phyloP scores from a whole-genome alignment of 257 asterid genomes.

The Sherardia arvensis region DNA sequence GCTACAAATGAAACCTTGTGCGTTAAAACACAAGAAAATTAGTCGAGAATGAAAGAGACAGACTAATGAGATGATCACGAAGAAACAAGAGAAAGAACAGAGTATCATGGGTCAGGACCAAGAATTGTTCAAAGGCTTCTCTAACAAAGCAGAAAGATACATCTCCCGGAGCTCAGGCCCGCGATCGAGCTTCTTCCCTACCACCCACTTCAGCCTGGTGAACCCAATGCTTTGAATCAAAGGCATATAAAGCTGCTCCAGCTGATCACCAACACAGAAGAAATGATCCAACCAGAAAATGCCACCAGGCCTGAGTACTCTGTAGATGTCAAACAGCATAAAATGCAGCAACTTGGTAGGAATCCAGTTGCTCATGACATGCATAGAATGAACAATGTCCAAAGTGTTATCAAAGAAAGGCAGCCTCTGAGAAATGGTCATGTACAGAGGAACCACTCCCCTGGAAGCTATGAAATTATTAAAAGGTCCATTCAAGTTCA shows the following conservation, averaged over 20 bases:
- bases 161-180: constrained; percentile 54
- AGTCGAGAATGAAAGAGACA: neutral
- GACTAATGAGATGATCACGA: neutral
- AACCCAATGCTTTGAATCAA: constrained; percentile 57
- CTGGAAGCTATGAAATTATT: constrained; percentile 57
- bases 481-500: constrained; percentile 66
- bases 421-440: constrained; percentile 62
- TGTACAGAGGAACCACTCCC: constrained; percentile 58
- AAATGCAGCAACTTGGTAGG: constrained; percentile 50
- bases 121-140: constrained; percentile 54
- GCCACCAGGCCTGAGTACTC: constrained; percentile 69
- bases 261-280: constrained; percentile 47
- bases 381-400: constrained; percentile 63
- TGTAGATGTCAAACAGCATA: constrained; percentile 50
- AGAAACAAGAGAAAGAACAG: no score
- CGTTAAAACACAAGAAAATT: no score
- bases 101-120: no score
- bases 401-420: constrained; percentile 67
- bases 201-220: constrained; percentile 43
- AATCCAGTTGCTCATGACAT: constrained; percentile 67
- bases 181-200: constrained; percentile 47
- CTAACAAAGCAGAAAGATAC: constrained; percentile 58
- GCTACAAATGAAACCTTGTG: neutral
- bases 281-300: constrained; percentile 68
- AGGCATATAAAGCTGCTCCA: constrained; percentile 45